Conservation (phyloP, 805 yeast genomes). For the Tetrapisispora namnaoensis region DNA sequence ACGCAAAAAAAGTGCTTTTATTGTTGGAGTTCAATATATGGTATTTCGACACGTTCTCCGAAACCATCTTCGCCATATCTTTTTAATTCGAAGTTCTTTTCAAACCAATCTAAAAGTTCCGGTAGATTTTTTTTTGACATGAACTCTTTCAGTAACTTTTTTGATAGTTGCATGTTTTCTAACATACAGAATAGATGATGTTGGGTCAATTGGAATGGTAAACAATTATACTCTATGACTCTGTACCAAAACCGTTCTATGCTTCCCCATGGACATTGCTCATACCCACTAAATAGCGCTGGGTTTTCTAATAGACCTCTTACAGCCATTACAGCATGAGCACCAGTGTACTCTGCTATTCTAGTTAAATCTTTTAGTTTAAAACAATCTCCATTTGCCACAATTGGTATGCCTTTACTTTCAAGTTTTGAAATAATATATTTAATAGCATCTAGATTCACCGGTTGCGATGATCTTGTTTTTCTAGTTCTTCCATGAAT, state of each 20-base stretch:
- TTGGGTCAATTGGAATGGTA: constrained; percentile 75
- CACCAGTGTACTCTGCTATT: constrained; percentile 60
- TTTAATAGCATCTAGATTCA: constrained; percentile 72
- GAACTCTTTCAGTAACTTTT: constrained; percentile 45
- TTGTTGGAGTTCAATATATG: constrained; percentile 14
- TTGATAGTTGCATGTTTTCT: constrained; percentile 39
- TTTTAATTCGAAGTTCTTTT: constrained; percentile 51
- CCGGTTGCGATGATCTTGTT: constrained; percentile 79
- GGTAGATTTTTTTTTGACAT: constrained; percentile 50
- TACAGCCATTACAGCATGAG: constrained; percentile 93
- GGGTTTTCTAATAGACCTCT: constrained; percentile 84
- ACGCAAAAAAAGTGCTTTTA: too few relatives aligned
- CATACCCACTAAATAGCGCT: constrained; percentile 68
- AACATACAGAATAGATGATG: constrained; percentile 89
- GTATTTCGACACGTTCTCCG: constrained; percentile 43
- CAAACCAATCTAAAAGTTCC: constrained; percentile 78
- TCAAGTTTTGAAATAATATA: constrained; percentile 38
- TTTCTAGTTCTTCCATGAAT: constrained; percentile 87
- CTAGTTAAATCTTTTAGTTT: constrained; percentile 48
- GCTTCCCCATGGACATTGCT: constrained; percentile 81
- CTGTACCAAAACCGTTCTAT: constrained; percentile 76
- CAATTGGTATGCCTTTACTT: constrained; percentile 60
- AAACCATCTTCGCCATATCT: constrained; percentile 63
- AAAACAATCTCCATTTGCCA: constrained; percentile 97
- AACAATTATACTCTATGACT: constrained; percentile 47